Percentiles rank a stretch among this genome's conserved stretches.
These are phyloP conservation scores for Pouteria campechiana DNA, from an alignment of 179 eudicot species.

Conservation along the genomic window DNA sequence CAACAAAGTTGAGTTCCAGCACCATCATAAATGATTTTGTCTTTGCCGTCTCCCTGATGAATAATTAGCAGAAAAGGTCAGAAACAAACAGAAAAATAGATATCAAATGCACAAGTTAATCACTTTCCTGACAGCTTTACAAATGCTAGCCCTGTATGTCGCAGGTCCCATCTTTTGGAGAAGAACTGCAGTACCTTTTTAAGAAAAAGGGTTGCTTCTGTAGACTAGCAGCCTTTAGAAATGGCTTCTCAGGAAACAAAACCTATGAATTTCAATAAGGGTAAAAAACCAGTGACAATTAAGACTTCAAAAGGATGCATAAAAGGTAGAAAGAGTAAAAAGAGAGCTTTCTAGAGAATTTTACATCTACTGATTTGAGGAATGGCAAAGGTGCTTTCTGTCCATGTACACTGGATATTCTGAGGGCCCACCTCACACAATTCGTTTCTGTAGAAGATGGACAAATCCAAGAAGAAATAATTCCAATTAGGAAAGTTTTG, in stretches of 20 bases:
- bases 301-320: neutral
- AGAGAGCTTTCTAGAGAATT: neutral
- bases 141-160: neutral
- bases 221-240: conserved; percentile 40
- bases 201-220: conserved; percentile 39
- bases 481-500: neutral
- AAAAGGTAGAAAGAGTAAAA: neutral
- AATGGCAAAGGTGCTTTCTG: conserved; percentile 49
- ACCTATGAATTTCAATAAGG: conserved; percentile 23
- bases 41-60: conserved; percentile 36
- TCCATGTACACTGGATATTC: conserved; percentile 48
- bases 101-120: no score
- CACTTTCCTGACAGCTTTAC: neutral
- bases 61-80: neutral
- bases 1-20: conserved; percentile 40
- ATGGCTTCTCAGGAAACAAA: conserved; percentile 42
- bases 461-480: neutral
- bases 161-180: neutral
- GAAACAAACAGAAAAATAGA: neutral
- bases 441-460: conserved; percentile 25
- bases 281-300: neutral
- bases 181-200: conserved; percentile 27
- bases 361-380: conserved; percentile 45
- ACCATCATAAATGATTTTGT: conserved; percentile 38
- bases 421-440: conserved; percentile 48